Conservation (phyloP, 1,284 basidiomycete species). For the Hypsizygus ulmarius region DNA sequence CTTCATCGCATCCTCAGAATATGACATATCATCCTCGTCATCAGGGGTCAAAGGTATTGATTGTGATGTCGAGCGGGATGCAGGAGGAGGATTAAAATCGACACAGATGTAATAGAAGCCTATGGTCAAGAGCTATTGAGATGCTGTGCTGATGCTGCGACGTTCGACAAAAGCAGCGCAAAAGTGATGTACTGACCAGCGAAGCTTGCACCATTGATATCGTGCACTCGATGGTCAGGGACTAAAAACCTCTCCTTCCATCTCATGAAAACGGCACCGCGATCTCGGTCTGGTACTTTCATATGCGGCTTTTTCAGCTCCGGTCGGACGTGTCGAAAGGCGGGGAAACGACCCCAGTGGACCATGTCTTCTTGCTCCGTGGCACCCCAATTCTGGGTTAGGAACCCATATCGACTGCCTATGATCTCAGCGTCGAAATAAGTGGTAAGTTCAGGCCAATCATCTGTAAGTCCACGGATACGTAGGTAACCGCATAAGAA, state of each 20-base stretch:
- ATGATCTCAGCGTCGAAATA: constrained; percentile 96
- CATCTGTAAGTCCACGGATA: constrained; percentile 85
- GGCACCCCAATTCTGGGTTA: constrained; percentile 85
- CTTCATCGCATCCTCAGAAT: constrained; percentile 29
- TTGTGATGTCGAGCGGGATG: constrained; percentile 31
- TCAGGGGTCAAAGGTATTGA: constrained; percentile 32
- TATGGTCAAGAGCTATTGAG: constrained; percentile 29
- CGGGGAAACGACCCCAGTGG: constrained; percentile 89
- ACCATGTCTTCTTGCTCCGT: constrained; percentile 85
- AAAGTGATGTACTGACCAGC: constrained; percentile 60
- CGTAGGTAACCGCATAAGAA: constrained; percentile 85
- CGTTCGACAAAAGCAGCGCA: constrained; percentile 7
- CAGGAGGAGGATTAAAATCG: constrained; percentile 61
- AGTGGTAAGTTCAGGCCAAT: constrained; percentile 88
- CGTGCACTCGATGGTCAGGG: constrained; percentile 89
- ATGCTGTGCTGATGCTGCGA: constrained; percentile 17
- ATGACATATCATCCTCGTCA: constrained; percentile 25
- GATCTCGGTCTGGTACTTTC: constrained; percentile 72
- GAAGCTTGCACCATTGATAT: constrained; percentile 95
- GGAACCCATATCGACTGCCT: constrained; percentile 81
- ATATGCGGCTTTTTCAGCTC: constrained; percentile 74
- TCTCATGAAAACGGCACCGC: constrained; percentile 86
- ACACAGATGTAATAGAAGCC: constrained; percentile 89
- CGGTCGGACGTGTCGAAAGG: constrained; percentile 76
- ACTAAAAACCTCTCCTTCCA: constrained; percentile 98